Evolutionary conservation across 2,329 filamentous ascomycete species (phyloP).

Genomic region (Sporothrix mexicana): DNA sequence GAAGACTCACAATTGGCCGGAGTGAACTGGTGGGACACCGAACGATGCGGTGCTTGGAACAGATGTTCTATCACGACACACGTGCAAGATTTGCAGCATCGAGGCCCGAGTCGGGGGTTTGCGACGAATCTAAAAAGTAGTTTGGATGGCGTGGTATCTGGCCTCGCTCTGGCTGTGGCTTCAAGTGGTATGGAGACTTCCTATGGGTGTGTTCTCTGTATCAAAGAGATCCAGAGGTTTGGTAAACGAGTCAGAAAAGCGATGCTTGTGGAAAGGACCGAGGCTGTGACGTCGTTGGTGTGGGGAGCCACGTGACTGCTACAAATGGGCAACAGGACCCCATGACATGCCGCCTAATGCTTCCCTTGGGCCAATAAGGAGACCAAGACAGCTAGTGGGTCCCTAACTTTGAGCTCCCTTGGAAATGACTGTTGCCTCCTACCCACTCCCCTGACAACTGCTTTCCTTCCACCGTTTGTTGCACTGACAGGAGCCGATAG

Average conservation of each 20-base stretch:
- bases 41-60: not conserved
- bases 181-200: not conserved
- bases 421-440: no score
- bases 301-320: constrained; percentile 9
- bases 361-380: no score
- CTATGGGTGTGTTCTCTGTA: not conserved
- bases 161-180: no score
- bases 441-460: no score
- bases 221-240: not conserved
- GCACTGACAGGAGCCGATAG: not conserved
- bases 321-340: not conserved
- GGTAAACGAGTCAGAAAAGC: constrained; percentile 17
- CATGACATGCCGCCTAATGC: no score
- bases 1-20: constrained; percentile 4
- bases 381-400: no score
- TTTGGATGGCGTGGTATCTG: constrained; percentile 6
- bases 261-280: constrained; percentile 18
- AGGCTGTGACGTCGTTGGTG: constrained; percentile 23
- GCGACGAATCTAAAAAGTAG: no score
- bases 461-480: no score
- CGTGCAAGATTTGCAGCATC: not conserved
- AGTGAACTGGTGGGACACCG: constrained; percentile 3
- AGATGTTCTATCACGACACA: not conserved
- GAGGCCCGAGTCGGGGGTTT: not conserved
- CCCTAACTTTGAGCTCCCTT: no score